Evolutionary conservation across 176 grass and related monocot genomes (phyloP).

Genomic region (Echinochloa phyllopogon): DNA sequence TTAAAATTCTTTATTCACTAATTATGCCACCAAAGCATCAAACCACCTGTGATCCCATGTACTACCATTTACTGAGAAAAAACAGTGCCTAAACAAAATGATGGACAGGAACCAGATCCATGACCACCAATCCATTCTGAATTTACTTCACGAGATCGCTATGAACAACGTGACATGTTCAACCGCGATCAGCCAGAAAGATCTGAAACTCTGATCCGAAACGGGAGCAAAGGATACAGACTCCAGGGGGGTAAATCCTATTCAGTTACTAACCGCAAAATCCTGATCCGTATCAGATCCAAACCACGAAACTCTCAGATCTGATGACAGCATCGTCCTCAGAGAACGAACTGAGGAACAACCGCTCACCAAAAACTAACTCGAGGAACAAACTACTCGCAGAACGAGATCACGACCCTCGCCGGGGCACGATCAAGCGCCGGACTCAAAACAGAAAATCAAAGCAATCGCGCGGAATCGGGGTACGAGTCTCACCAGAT

Average conservation of each 20-base stretch:
- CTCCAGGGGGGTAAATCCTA: not conserved
- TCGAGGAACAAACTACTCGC: not conserved
- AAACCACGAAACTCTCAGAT: constrained; percentile 45
- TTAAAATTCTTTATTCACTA: not conserved
- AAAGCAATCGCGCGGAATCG: constrained; percentile 18
- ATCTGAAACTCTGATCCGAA: constrained; percentile 10
- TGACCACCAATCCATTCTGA: not conserved
- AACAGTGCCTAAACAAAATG: not conserved
- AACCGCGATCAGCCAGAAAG: not conserved
- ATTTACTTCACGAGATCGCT: not conserved
- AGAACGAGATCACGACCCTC: not conserved
- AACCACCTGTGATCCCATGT: not conserved
- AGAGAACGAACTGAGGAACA: not conserved
- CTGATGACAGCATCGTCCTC: constrained; percentile 19
- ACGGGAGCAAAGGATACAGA: not conserved
- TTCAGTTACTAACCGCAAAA: not conserved
- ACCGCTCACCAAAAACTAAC: too few species aligned
- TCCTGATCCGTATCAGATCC: constrained; percentile 17
- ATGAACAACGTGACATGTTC: not conserved
- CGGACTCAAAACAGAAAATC: not conserved
- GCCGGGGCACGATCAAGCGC: not conserved
- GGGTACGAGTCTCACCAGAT: constrained; percentile 47
- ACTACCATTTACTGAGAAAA: not conserved
- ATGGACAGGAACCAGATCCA: constrained; percentile 19
- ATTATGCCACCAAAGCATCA: not conserved